A percentile compares a stretch with the other conserved stretches of the same genome.
Conservation (phyloP, 2,329 filamentous ascomycete species). For the Aspergillus sp. region DNA sequence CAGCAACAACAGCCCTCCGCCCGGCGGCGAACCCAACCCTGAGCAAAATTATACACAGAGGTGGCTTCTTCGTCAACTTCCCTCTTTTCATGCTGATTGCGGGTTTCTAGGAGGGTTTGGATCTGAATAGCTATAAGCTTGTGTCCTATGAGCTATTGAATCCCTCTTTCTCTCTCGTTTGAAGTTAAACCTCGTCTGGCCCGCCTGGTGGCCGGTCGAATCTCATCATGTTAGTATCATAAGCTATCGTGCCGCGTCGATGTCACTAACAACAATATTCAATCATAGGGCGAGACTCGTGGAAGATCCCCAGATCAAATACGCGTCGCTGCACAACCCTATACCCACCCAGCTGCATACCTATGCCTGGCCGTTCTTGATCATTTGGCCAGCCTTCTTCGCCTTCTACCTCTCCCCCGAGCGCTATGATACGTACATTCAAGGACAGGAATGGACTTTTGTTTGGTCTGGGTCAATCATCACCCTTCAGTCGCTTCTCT, state of each 20-base stretch:
- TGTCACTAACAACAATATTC: constrained; percentile 18
- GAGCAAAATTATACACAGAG: constrained; percentile 27
- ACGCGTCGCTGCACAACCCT: constrained; percentile 84
- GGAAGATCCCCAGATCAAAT: constrained; percentile 85
- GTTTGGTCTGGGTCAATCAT: constrained; percentile 88
- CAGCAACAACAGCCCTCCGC: constrained; percentile 8
- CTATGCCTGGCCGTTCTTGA: constrained; percentile 90
- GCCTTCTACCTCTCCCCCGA: constrained; percentile 80
- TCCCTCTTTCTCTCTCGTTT: constrained; percentile 8
- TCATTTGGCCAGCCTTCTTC: constrained; percentile 90
- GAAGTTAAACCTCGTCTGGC: constrained; percentile 23
- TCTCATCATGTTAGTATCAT: constrained; percentile 22
- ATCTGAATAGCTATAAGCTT: constrained; percentile 4
- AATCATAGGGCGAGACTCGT: constrained; percentile 73
- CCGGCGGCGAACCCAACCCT: constrained; percentile 22
- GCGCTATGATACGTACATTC: constrained; percentile 86
- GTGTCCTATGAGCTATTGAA: constrained; percentile 28
- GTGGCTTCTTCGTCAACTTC: constrained; percentile 26
- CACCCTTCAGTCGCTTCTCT: constrained; percentile 82
- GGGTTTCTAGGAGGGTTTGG: background rate
- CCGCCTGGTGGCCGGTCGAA: constrained; percentile 31
- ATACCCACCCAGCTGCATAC: constrained; percentile 77
- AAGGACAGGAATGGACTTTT: constrained; percentile 96
- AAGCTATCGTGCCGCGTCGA: constrained; percentile 17
- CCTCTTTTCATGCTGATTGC: background rate